These are phyloP conservation scores for Mentha longifolia DNA, from an alignment of 257 asterid genomes.

Conservation along the genomic window DNA sequence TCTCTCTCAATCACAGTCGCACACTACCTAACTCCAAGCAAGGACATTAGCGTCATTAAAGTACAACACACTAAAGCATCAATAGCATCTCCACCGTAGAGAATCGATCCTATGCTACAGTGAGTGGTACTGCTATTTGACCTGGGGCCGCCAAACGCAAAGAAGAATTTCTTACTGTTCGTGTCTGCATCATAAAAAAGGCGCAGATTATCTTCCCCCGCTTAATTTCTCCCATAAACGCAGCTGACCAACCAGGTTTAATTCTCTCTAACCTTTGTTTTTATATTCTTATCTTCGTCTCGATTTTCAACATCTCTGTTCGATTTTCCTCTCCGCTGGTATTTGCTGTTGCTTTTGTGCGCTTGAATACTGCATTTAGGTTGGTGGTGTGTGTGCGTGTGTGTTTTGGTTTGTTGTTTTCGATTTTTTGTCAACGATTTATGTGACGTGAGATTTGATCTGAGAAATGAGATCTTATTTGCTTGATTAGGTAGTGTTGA, in stretches of 20 bases:
- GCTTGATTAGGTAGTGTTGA: background rate
- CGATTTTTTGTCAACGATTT: constrained; percentile 3
- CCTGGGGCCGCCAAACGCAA: constrained; percentile 18
- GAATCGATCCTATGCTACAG: background rate
- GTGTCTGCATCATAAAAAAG: background rate
- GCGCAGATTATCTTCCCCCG: background rate
- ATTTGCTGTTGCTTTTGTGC: background rate
- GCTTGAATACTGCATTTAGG: background rate
- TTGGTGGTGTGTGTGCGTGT: background rate
- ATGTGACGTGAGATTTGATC: constrained; percentile 28
- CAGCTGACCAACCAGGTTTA: constrained; percentile 29
- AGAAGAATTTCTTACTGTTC: background rate
- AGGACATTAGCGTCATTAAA: background rate
- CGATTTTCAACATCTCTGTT: background rate
- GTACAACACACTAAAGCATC: constrained; percentile 15
- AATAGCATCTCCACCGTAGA: background rate
- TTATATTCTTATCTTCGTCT: background rate
- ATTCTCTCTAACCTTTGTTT: constrained; percentile 11
- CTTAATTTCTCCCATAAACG: constrained; percentile 15
- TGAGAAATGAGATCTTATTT: constrained; percentile 27
- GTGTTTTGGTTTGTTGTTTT: background rate
- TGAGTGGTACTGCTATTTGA: background rate
- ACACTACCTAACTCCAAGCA: background rate
- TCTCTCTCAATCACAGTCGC: background rate
- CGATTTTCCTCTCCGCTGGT: background rate